Percentiles rank a stretch among this genome's conserved stretches.
Evolutionary conservation across 78 protist species (phyloP).

Genomic region (Fonticula alba): DNA sequence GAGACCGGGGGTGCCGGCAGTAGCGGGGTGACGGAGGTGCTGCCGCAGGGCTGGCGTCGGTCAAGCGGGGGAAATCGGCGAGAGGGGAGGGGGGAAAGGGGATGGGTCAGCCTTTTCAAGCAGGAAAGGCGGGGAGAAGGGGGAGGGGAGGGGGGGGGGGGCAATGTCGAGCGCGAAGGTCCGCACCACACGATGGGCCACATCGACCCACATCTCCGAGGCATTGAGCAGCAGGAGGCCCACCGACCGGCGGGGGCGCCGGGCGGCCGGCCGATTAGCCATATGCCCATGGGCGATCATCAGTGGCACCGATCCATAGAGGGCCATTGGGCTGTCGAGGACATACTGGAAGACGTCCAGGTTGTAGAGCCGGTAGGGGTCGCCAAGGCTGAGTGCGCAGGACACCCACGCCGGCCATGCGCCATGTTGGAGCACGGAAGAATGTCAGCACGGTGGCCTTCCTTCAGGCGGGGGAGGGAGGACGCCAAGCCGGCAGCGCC

Average conservation of each 20-base stretch:
- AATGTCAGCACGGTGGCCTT: background rate
- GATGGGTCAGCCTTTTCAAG: no score
- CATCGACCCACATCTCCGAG: slow-evolving; percentile 78
- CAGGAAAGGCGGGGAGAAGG: no score
- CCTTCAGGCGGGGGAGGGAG: background rate
- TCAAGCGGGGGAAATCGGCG: no score
- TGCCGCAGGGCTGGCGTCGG: no score
- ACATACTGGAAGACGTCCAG: slow-evolving; percentile 87
- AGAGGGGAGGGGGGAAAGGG: no score
- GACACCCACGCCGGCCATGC: background rate
- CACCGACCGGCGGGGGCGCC: slow-evolving; percentile 9
- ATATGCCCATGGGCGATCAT: slow-evolving; percentile 60
- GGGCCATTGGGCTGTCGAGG: slow-evolving; percentile 61
- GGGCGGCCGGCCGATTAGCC: no score
- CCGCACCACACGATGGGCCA: slow-evolving; percentile 24
- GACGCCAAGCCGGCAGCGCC: slow-evolving; percentile 12
- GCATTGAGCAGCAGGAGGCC: slow-evolving; percentile 81
- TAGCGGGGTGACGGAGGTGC: no score
- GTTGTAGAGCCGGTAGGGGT: slow-evolving; percentile 86
- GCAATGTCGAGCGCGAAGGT: no score
- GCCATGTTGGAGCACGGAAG: background rate
- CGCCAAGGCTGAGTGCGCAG: no score
- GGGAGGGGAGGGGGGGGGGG: background rate
- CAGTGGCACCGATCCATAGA: slow-evolving; percentile 87
- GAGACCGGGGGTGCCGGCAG: no score